A percentile compares a stretch with the other conserved stretches of the same genome.
These are phyloP conservation scores for Phytophthora melonis DNA, from an alignment of 352 stramenopile genomes.

Conservation along the genomic window DNA sequence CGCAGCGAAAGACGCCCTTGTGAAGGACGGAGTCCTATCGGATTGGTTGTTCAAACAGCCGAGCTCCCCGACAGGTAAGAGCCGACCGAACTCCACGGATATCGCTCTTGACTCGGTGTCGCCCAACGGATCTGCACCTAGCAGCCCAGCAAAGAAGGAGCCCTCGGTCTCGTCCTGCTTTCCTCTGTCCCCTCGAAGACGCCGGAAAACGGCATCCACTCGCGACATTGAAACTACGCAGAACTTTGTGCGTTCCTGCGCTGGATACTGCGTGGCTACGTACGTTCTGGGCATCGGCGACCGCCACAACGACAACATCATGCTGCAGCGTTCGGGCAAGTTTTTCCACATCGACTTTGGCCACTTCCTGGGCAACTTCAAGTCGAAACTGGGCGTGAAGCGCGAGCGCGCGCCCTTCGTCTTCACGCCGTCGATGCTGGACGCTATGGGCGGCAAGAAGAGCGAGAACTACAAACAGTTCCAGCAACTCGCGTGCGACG, in stretches of 20 bases:
- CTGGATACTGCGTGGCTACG: constrained; percentile 94
- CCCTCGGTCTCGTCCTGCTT: constrained; percentile 62
- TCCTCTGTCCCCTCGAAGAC: constrained; percentile 53
- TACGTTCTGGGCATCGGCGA: constrained; percentile 95
- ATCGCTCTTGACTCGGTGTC: constrained; percentile 26
- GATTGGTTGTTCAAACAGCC: constrained; percentile 73
- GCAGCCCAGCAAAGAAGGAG: constrained; percentile 22
- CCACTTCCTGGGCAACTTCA: constrained; percentile 96
- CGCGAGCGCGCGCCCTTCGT: constrained; percentile 92
- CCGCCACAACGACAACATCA: constrained; percentile 96
- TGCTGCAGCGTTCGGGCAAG: constrained; percentile 93
- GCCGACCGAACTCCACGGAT: constrained; percentile 10
- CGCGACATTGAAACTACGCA: constrained; percentile 70
- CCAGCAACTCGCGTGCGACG: constrained; percentile 65
- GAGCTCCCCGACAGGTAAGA: constrained; percentile 4
- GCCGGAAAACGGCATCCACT: constrained; percentile 37
- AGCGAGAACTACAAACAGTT: constrained; percentile 83
- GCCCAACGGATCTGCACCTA: constrained; percentile 13
- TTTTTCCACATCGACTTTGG: constrained; percentile 98
- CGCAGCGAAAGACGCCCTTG: constrained; percentile 73
- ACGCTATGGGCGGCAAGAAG: constrained; percentile 86
- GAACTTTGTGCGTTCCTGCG: constrained; percentile 91
- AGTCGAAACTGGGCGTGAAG: constrained; percentile 93
- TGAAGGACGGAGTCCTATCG: constrained; percentile 67
- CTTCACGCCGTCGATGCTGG: constrained; percentile 92